These are phyloP conservation scores for Solanum phureja DNA, from an alignment of 257 asterid species.

Conservation along the genomic window DNA sequence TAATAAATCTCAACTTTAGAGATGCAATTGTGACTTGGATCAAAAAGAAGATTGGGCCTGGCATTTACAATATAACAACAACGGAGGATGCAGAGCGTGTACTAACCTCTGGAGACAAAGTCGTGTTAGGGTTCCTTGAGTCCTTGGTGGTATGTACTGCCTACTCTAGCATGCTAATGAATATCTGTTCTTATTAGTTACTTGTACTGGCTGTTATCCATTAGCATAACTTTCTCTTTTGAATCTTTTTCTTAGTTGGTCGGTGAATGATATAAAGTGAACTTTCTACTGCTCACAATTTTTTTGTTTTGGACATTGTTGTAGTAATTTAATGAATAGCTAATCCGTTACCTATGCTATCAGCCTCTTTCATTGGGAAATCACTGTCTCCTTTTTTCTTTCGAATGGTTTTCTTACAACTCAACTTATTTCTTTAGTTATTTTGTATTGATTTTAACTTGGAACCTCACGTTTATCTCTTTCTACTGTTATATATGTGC, in stretches of 20 bases:
- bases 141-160: conserved; percentile 61
- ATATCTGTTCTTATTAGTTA: not conserved
- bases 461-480: not conserved
- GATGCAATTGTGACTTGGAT: conserved; percentile 84
- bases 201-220: not conserved
- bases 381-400: not conserved
- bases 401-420: not conserved
- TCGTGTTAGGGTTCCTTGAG: conserved; percentile 60
- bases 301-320: not conserved
- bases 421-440: not conserved
- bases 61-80: conserved; percentile 45
- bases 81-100: conserved; percentile 65
- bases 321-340: not conserved
- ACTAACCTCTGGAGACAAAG: conserved; percentile 45
- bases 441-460: not conserved
- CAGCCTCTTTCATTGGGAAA: not conserved
- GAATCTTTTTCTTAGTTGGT: not conserved
- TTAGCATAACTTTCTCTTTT: not conserved
- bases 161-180: not conserved
- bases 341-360: not conserved
- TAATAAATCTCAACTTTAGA: conserved; percentile 27
- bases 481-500: not conserved
- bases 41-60: conserved; percentile 82
- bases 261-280: not conserved
- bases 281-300: not conserved